A percentile compares a stretch with the other conserved stretches of the same genome.
phyloP scores from a whole-genome alignment of 805 yeast species.

The Kluyveromyces nonfermentans region DNA sequence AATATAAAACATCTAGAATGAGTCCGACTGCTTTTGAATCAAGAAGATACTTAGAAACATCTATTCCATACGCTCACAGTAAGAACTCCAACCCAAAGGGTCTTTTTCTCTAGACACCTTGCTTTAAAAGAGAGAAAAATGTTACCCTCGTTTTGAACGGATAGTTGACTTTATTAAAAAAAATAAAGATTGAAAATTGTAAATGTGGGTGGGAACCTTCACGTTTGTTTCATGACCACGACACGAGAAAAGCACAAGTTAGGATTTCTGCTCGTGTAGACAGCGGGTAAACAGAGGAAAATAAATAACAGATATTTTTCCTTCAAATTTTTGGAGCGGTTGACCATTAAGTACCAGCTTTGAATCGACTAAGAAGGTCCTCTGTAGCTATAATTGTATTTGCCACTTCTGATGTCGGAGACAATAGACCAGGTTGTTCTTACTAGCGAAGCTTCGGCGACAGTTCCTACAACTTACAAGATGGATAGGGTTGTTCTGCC shows the following conservation, averaged over 20 bases:
- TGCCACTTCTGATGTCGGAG: neutral
- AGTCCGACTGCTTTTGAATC: no score
- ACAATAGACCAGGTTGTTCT: neutral
- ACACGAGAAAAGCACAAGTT: slow-evolving; percentile 1
- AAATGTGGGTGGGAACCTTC: neutral
- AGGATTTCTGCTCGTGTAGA: neutral
- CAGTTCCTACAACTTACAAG: slow-evolving; percentile 4
- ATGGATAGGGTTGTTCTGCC: slow-evolving; percentile 14
- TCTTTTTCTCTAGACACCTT: no score
- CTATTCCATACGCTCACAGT: neutral
- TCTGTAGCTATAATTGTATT: neutral
- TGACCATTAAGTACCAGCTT: neutral
- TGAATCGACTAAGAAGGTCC: neutral
- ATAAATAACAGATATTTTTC: neutral
- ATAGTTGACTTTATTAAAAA: neutral
- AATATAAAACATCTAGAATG: no score
- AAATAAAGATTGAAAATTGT: neutral
- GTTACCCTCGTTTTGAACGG: neutral
- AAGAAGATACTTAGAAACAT: neutral
- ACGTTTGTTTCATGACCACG: neutral
- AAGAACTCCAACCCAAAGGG: no score
- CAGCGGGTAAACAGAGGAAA: slow-evolving; percentile 2
- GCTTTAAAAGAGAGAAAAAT: no score
- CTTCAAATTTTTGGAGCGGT: neutral
- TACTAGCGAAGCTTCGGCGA: neutral